Percentiles rank a stretch among this genome's conserved stretches.
Conservation (phyloP, 2,329 filamentous ascomycete species). For the Aspergillus neotritici region DNA sequence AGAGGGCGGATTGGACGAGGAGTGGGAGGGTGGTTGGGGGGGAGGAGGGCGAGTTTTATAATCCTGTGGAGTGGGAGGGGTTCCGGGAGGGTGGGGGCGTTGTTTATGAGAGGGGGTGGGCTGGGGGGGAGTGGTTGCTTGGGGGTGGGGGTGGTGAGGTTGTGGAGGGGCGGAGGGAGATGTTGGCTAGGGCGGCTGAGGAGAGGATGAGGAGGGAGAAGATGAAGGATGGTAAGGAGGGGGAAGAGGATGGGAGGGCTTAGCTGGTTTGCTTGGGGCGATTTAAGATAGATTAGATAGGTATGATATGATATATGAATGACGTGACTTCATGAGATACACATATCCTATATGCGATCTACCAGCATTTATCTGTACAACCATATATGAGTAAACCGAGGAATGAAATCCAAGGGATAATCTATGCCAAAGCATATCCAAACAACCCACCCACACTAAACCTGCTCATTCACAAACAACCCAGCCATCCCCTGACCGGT, state of each 20-base stretch:
- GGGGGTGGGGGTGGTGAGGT: conserved; percentile 40
- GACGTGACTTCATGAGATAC: no score
- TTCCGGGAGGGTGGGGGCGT: conserved; percentile 47
- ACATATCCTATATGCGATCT: neutral
- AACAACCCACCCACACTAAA: conserved; percentile 17
- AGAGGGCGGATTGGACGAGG: conserved; percentile 68
- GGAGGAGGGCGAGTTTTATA: conserved; percentile 55
- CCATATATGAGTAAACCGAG: conserved; percentile 1
- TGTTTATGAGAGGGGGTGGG: conserved; percentile 70
- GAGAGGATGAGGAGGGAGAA: conserved; percentile 54
- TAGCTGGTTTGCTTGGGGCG: no score
- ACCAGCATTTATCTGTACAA: conserved; percentile 1
- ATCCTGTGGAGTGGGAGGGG: conserved; percentile 51
- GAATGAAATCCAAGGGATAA: conserved; percentile 3
- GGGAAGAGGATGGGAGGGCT: conserved; percentile 6
- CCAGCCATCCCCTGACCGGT: conserved; percentile 64
- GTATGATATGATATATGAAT: no score
- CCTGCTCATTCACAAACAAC: conserved; percentile 60
- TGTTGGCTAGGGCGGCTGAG: conserved; percentile 69
- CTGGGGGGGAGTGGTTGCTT: conserved; percentile 70
- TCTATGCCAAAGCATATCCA: neutral
- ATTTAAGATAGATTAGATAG: neutral
- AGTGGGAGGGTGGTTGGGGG: conserved; percentile 62
- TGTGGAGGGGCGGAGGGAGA: conserved; percentile 63
- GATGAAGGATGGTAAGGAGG: conserved; percentile 34